Evolutionary conservation across 129 eudicot genomes (phyloP).

Genomic region (Logfia minima): DNA sequence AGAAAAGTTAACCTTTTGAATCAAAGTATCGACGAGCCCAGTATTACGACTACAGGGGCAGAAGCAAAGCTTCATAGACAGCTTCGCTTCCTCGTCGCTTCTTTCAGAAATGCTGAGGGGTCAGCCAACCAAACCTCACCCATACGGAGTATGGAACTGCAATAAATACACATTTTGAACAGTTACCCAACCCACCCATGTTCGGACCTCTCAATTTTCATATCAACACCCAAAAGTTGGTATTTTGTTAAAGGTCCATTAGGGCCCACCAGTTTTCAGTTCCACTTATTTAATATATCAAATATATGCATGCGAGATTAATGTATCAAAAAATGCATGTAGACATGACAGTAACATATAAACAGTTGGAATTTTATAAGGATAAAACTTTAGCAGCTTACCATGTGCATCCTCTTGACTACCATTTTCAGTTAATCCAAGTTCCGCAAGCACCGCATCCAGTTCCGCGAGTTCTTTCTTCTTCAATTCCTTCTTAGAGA

Average conservation of each 20-base stretch:
- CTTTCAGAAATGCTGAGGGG: background rate
- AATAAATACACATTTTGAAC: background rate
- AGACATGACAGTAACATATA: background rate
- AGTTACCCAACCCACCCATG: background rate
- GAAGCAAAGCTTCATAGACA: too few species aligned
- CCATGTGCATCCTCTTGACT: slow-evolving; percentile 52
- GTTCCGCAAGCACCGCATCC: slow-evolving; percentile 82
- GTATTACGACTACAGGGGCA: too few species aligned
- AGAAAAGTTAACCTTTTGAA: background rate
- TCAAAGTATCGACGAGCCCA: too few species aligned
- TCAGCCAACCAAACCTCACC: background rate
- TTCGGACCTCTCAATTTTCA: background rate
- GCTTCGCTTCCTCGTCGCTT: too few species aligned
- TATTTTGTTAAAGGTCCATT: background rate
- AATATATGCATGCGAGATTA: background rate
- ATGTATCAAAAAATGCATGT: background rate
- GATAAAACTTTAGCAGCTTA: slow-evolving; percentile 21
- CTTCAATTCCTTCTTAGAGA: slow-evolving; percentile 85
- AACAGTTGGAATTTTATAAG: background rate
- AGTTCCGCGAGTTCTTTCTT: slow-evolving; percentile 96
- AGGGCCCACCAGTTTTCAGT: background rate
- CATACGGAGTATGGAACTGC: background rate
- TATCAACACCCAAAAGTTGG: background rate
- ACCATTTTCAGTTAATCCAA: slow-evolving; percentile 50
- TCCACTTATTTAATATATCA: background rate